Evolutionary conservation across 108 stramenopile species (phyloP).

Genomic region (Cyclotella baltica): DNA sequence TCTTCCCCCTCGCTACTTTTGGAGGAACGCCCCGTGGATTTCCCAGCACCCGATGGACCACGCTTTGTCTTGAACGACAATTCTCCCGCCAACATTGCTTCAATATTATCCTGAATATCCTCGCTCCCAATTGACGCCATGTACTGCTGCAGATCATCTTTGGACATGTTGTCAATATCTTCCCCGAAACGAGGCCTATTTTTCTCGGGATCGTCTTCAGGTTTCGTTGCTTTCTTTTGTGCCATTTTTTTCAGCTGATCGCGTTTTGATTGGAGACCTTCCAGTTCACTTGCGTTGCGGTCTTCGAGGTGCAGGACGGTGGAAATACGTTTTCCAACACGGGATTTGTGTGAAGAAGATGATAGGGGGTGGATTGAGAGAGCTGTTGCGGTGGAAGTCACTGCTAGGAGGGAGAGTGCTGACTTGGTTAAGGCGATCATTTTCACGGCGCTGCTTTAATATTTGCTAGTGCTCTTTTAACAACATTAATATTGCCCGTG

Average conservation of each 20-base stretch:
- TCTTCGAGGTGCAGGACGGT: conserved; percentile 33
- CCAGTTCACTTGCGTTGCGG: conserved; percentile 34
- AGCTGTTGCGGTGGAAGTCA: conserved; percentile 13
- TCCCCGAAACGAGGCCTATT: conserved; percentile 11
- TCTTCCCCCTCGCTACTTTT: background rate
- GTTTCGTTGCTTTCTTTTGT: conserved; percentile 36
- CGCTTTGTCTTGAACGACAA: conserved; percentile 44
- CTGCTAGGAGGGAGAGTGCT: conserved; percentile 18
- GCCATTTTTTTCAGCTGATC: conserved; percentile 27
- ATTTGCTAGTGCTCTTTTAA: background rate
- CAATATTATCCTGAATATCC: conserved; percentile 18
- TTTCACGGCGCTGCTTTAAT: background rate
- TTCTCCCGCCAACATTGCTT: conserved; percentile 4
- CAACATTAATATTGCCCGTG: too few relatives aligned
- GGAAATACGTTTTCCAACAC: background rate
- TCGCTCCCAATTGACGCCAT: conserved; percentile 31
- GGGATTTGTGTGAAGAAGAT: background rate
- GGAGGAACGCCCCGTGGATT: background rate
- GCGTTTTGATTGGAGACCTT: conserved; percentile 36
- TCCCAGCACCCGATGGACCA: background rate
- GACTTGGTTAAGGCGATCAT: conserved; percentile 1
- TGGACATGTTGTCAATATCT: conserved; percentile 52
- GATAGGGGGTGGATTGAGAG: conserved; percentile 6
- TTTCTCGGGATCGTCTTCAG: conserved; percentile 29
- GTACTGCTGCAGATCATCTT: conserved; percentile 56